Evolutionary conservation across 225 moss, liverwort and hornwort genomes (phyloP), one percentile per base, ranked within the genome.

Genomic region (Pleurozium schreberi): DNA sequence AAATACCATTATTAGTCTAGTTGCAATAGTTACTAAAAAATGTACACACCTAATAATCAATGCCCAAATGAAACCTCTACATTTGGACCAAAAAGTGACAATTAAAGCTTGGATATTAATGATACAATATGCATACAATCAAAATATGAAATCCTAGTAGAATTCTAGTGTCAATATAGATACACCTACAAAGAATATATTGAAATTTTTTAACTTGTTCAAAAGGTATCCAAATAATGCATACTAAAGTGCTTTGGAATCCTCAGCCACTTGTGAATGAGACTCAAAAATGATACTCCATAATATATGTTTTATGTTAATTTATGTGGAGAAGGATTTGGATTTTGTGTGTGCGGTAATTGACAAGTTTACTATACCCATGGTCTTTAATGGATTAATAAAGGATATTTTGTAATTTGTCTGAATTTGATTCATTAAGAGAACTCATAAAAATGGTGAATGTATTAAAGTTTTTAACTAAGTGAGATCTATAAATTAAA

Each of bases 21-120:
- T 18, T 75, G 33, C 33, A 75, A 31, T 75, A 36, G 6, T 33
- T 36, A 23, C 36, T 77, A 8, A 53, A 53, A 53, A 22, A 23
- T 1, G 0, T 25, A 38, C 15, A 6, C 6, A 36, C 14, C 36
- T 53, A 53, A 36, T 4, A 34, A 25, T 38, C 0, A 0, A 1
- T 53, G 5, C 1, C 4, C 23, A 38, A 77, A 36, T 23, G 22
- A 1, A 2, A 36, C 33, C 0, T 31, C 19, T 31, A 43, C 10
- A 74, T 34, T 36, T 31, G 10, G 2, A 36, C 14, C 5, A 36
- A 36, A 33, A 22, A 36, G 4, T 52, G 14, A 6, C 14, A 33
- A 52, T 34, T 34, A 21, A 52, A 50, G 14, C 4, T 2, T 36
- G 1, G 1, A 52, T 52, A 22, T 9, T 6, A 9, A 36, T 22